Evolutionary conservation across 768 basidiomycete species (phyloP).

Genomic region (Lactarius evosmus): DNA sequence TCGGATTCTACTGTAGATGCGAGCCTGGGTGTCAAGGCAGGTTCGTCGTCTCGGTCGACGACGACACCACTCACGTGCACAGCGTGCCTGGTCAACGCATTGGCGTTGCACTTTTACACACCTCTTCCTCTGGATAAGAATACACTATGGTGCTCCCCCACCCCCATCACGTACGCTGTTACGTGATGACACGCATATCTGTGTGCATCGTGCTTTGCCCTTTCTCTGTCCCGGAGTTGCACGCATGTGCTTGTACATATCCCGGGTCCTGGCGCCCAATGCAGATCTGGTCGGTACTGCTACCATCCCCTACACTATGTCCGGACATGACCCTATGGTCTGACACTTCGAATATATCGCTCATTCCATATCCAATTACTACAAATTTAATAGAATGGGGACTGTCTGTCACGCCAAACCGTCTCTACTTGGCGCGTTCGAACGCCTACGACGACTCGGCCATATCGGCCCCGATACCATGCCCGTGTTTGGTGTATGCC

Average conservation of each 20-base stretch:
- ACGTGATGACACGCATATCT: not conserved
- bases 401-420: too few relatives aligned
- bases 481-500: too few relatives aligned
- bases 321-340: too few relatives aligned
- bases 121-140: not conserved
- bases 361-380: too few relatives aligned
- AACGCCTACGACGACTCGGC: too few relatives aligned
- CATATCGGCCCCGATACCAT: too few relatives aligned
- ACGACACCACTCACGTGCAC: constrained; percentile 9
- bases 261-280: not conserved
- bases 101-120: not conserved
- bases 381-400: too few relatives aligned
- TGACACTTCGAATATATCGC: too few relatives aligned
- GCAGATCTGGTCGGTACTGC: not conserved
- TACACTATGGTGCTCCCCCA: not conserved
- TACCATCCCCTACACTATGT: too few relatives aligned
- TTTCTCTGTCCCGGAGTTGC: not conserved
- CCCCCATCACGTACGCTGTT: not conserved
- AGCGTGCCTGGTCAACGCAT: constrained; percentile 14
- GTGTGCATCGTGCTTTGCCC: not conserved
- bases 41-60: constrained; percentile 10
- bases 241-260: not conserved
- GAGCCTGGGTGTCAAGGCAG: not conserved
- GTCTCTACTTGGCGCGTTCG: too few relatives aligned
- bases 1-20: not conserved